Evolutionary conservation across 805 yeast genomes (phyloP).

Genomic region (Peterozyma xylosa): DNA sequence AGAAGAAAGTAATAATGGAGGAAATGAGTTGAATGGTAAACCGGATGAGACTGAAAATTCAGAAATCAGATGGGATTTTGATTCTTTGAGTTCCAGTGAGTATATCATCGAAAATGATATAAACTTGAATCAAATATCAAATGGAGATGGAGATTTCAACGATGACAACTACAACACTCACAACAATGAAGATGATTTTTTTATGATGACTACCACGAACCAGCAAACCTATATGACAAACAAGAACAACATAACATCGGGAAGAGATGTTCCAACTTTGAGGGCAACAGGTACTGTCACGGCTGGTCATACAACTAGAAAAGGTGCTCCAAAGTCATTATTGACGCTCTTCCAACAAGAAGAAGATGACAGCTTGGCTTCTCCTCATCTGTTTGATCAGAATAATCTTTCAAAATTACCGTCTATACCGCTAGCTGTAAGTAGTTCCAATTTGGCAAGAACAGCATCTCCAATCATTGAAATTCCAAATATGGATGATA

Average conservation of each 20-base stretch:
- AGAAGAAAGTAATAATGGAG: slow-evolving; percentile 16
- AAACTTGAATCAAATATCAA: slow-evolving; percentile 19
- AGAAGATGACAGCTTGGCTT: slow-evolving; percentile 19
- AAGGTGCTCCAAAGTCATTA: slow-evolving; percentile 67
- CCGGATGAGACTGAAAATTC: slow-evolving; percentile 21
- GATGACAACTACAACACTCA: not conserved
- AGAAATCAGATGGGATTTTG: slow-evolving; percentile 83
- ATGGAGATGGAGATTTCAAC: not conserved
- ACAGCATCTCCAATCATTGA: slow-evolving; percentile 52
- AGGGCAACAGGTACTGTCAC: slow-evolving; percentile 2
- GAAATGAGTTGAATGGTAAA: slow-evolving; percentile 14
- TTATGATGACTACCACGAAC: slow-evolving; percentile 2
- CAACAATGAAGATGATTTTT: not conserved
- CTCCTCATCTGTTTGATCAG: not conserved
- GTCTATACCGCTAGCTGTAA: slow-evolving; percentile 5
- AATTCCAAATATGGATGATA: slow-evolving; percentile 59
- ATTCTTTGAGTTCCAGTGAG: slow-evolving; percentile 67
- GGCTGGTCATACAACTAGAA: slow-evolving; percentile 17
- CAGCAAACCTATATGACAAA: slow-evolving; percentile 9
- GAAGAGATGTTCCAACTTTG: slow-evolving; percentile 8
- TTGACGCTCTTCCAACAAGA: slow-evolving; percentile 60
- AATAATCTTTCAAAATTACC: slow-evolving; percentile 8
- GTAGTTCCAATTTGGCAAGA: slow-evolving; percentile 16
- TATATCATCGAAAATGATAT: slow-evolving; percentile 69
- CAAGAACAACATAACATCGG: not conserved